Evolutionary conservation across 371 early-diverging fungal species (phyloP).

Genomic region (Mucor piriformis): DNA sequence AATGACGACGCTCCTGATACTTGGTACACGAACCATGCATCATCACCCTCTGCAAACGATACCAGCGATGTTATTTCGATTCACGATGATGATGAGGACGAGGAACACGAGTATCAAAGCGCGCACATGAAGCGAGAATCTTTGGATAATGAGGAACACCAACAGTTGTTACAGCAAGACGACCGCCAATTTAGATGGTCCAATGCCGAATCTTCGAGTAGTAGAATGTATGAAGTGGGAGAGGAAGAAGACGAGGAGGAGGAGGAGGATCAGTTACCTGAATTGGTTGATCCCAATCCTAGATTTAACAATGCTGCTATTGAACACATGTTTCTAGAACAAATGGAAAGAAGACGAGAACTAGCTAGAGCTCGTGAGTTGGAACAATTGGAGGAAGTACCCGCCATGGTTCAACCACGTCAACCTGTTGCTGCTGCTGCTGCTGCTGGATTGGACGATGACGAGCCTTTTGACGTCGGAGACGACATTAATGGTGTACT

Average conservation of each 20-base stretch:
- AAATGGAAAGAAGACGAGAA: constrained; percentile 1
- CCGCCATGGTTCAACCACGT: neutral
- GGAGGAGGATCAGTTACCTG: constrained; percentile 8
- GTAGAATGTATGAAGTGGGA: neutral
- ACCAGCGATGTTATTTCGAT: too few species aligned
- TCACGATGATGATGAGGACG: too few species aligned
- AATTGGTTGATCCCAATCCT: constrained; percentile 3
- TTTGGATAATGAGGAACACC: constrained; percentile 42
- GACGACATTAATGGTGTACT: constrained; percentile 80
- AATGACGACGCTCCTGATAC: neutral
- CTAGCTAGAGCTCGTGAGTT: neutral
- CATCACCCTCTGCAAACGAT: too few species aligned
- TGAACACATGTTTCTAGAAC: constrained; percentile 1
- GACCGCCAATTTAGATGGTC: neutral
- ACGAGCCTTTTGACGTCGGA: constrained; percentile 37
- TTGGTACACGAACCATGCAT: neutral
- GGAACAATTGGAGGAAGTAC: neutral
- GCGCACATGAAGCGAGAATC: constrained; percentile 18
- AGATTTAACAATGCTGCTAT: neutral
- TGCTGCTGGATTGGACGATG: constrained; percentile 22
- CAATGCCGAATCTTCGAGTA: neutral
- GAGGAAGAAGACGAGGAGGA: constrained; percentile 1
- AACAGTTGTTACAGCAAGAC: neutral
- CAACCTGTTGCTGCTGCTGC: constrained; percentile 1
- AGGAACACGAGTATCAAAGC: too few species aligned